These are phyloP conservation scores for Lojkania enalia DNA, from an alignment of 2,329 filamentous ascomycete genomes.

Conservation along the genomic window DNA sequence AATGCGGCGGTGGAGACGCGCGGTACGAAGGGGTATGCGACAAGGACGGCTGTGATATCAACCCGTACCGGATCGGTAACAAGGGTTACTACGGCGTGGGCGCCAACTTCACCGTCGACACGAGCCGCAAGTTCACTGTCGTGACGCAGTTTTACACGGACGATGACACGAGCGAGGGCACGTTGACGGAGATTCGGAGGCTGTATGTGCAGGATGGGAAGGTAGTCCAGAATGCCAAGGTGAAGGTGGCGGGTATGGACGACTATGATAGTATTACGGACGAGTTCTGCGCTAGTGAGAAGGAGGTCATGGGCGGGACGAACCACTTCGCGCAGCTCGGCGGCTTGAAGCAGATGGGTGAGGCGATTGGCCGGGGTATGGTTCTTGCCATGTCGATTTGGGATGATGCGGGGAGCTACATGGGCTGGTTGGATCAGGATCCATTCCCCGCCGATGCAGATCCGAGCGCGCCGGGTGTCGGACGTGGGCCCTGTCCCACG, in stretches of 20 bases:
- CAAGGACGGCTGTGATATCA: constrained; percentile 48
- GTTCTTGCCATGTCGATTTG: constrained; percentile 64
- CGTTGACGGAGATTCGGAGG: constrained; percentile 46
- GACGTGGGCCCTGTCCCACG: constrained; percentile 33
- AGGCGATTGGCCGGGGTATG: constrained; percentile 59
- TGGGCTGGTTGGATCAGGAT: constrained; percentile 68
- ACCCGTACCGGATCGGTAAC: constrained; percentile 61
- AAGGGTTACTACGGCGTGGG: constrained; percentile 61
- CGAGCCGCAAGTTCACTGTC: constrained; percentile 44
- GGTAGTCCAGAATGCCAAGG: constrained; percentile 47
- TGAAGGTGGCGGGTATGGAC: constrained; percentile 48
- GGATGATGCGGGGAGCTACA: constrained; percentile 65
- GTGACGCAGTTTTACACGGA: constrained; percentile 52
- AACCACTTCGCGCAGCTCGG: constrained; percentile 57
- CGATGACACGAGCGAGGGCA: constrained; percentile 44
- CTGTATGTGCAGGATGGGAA: constrained; percentile 51
- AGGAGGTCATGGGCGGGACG: constrained; percentile 56
- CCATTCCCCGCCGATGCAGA: constrained; percentile 54
- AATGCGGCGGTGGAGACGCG: constrained; percentile 42
- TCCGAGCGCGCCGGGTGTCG: constrained; percentile 30
- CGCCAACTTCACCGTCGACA: constrained; percentile 47
- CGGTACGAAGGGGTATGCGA: constrained; percentile 65
- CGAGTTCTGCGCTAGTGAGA: constrained; percentile 58
- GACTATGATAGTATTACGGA: constrained; percentile 57
- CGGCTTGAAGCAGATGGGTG: constrained; percentile 57